These are phyloP conservation scores for Candida easanensis DNA, from an alignment of 805 yeast species.

Conservation along the genomic window DNA sequence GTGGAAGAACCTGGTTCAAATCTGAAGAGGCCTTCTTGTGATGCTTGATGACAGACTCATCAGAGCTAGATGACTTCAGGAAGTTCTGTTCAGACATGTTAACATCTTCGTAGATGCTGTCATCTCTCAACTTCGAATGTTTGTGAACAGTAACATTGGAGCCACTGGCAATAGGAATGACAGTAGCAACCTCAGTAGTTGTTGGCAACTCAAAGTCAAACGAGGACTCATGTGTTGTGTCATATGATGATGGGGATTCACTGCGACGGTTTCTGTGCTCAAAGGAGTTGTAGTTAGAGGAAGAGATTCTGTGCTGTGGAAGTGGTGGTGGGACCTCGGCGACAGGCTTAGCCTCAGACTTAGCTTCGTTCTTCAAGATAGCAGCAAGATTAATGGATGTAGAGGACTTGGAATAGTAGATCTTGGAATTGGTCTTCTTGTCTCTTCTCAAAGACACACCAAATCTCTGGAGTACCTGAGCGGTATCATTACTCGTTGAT, in stretches of 20 bases:
- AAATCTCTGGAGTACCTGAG: slow-evolving; percentile 21
- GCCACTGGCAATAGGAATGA: slow-evolving; percentile 26
- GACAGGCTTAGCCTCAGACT: slow-evolving; percentile 4
- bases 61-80: slow-evolving; percentile 15
- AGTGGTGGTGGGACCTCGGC: slow-evolving; percentile 13
- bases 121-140: slow-evolving; percentile 15
- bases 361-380: slow-evolving; percentile 16
- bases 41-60: slow-evolving; percentile 21
- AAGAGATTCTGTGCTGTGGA: slow-evolving; percentile 18
- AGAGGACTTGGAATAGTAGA: slow-evolving; percentile 28
- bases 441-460: slow-evolving; percentile 23
- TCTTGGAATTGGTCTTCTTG: slow-evolving; percentile 21
- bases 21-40: slow-evolving; percentile 22
- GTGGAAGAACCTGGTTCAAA: slow-evolving; percentile 11
- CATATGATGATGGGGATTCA: slow-evolving; percentile 5
- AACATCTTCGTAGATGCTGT: slow-evolving; percentile 26
- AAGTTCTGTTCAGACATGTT: slow-evolving; percentile 10
- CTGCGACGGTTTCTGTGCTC: slow-evolving; percentile 6
- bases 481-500: slow-evolving; percentile 18
- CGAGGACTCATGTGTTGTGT: slow-evolving; percentile 19
- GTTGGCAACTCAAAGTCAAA: slow-evolving; percentile 29
- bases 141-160: slow-evolving; percentile 25
- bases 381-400: slow-evolving; percentile 27
- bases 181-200: slow-evolving; percentile 25
- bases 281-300: slow-evolving; percentile 25